Base-by-base conservation (phyloP, 2,329 filamentous ascomycete species). In the Leptographium flavum region DNA sequence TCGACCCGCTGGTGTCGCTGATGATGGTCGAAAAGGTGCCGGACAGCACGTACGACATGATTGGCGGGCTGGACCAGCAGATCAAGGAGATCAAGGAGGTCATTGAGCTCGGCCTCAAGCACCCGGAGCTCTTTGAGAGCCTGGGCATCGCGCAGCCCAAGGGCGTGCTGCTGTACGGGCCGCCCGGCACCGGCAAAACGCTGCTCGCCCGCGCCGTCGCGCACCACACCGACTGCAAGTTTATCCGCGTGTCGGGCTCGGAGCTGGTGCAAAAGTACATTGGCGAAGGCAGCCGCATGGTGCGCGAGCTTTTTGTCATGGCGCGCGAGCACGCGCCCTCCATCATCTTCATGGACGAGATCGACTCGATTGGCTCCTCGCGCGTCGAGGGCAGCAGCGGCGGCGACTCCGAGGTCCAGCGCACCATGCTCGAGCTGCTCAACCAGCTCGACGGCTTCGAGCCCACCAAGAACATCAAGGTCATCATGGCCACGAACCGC, bases 21-120 rank as follows among this genome's bases (percentile, higher is more conserved):
- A 98, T 98, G 92, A 98, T 98, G 92, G 92, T 98, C 43, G 92
- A 98, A 63, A 98, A 98, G 74, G 92, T 98, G 15, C 92, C 92
- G 15, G 92, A 98, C 72, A 95, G 87, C 70, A 98, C 92, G 61
- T 98, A 98, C 72, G 92, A 98, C 69, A 98, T 98, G 92, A 98
- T 98, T 63, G 92, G 92, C 67, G 92, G 92, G 54, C 71, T 98
- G 50, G 92, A 98, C 62, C 90, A 98, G 64, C 92, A 98, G 63
- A 96, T 98, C 71, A 96, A 98, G 70, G 92, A 98, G 63, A 98
- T 98, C 73, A 98, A 98, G 69, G 92, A 98, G 68, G 92, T 98
- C 57, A 96, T 98, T 63, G 92, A 98, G 70, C 81, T 98, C 38
- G 92, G 92, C 53, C 78, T 98, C 51, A 95, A 96, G 71, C 92